Base-by-base conservation (phyloP, 1,284 basidiomycete species). In the Boletus mariae region DNA sequence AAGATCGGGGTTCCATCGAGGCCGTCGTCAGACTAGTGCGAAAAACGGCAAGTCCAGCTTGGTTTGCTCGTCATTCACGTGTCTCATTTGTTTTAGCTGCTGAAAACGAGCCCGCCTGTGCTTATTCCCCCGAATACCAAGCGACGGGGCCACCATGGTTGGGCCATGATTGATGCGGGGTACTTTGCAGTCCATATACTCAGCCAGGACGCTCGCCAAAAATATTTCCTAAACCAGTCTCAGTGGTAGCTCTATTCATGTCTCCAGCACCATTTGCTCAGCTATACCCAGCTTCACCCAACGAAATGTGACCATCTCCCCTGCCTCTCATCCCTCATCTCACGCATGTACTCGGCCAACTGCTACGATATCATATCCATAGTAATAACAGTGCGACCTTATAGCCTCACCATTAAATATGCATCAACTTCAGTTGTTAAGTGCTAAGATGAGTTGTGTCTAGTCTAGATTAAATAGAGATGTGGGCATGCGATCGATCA, bases 141-240 rank as follows among this genome's bases (percentile, higher is more conserved):
- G 60, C 76, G 77, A 34, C 72, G 78, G 23, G 74, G 75, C 47
- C 76, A 80, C 57, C 82, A 84, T 52, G 86, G 85, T n/a, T 91
- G 89, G 88, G 84, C 84, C 2, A 82, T 91, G 83, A 73, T 91
- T 47, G 89, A 91, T 65, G 87, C 80, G 9, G 88, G 88, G 34
- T 76, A 82, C 41, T 88, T 89, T 73, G 89, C 83, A 2, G 82
- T 91, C 10, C 88, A 91, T 64, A 73, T 91, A 45, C 60, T 90
- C 54, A 85, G 84, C 68, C 77, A 71, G 55, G 75, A 79, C 32
- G 82, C 82, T 26, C 72, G 79, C 55, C 77, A 83, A 61, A 83
- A 80, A 66, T 90, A 83, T 70, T 90, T 90, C 64, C 68, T 68
- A 11, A 64, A 71, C 25, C 62, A 61, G 43, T 63, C 67, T 41